Evolutionary conservation across 352 stramenopile species (phyloP), one percentile per base, ranked within the genome.

Genomic region (Thalassiosira mediterranea): DNA sequence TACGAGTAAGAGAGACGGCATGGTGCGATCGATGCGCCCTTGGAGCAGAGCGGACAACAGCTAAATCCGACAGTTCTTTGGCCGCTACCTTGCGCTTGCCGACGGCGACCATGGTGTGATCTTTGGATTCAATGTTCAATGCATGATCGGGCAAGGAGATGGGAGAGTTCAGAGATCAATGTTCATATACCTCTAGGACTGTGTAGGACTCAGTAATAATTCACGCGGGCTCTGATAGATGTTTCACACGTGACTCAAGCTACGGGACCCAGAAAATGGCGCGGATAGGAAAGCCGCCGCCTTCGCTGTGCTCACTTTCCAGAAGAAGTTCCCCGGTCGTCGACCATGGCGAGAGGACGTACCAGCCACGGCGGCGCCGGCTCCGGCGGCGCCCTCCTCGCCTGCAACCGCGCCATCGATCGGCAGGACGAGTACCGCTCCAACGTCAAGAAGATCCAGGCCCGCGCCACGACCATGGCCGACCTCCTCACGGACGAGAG

Each of bases 401-500:
- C 25, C 7, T 59, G 44, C 58, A 31, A 76, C 38, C 60, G 47
- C 15, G 67, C 61, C 46, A 70, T 76, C 31, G 49, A 70, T 7
- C 79, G 80, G 49, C 59, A 76, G 53, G 44, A 58, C 5, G 64
- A 83, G 0, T 81, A 83, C 54, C 47, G 37, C 7, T 10, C 48
- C 2, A 49, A 44, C 34, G 49, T 83, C 15, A 60, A 62, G 44
- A 44, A 76, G 31, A 74, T 83, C 23, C 71, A 87, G 19, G 40
- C n/a, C 5, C 44, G 58, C 15, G 49, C 53, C 2, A 48, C 25
- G 10, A 48, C 54, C 10, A 57, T 78, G 11, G 82, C 82, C 10
- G 51, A 72, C 8, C 26, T 54, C 19, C 32, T 89, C 13, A 58
- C 63, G 4, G 26, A 42, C 7, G 70, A 61, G 13, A 32, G 59